Base-by-base conservation (phyloP, 441 rosid genomes). In the Adansonia rubrostipa region DNA sequence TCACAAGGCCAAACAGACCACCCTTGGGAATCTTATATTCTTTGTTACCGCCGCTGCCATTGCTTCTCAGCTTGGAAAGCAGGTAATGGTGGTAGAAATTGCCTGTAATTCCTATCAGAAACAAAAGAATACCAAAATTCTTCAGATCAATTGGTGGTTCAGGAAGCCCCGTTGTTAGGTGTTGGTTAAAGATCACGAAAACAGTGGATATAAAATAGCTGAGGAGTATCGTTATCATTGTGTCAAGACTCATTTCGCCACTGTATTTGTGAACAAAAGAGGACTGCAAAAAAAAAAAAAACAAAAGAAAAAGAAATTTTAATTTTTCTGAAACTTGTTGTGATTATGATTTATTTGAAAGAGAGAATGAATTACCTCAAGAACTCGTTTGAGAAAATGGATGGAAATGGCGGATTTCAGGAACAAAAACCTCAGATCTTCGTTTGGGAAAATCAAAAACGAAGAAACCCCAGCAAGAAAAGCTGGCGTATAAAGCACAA, bases 81-180 rank as follows among this genome's bases (percentile, higher is more conserved):
- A 93, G 83, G 64, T 36, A 71, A 81, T 93, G 99, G 85, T 92
- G 97, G 85, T 95, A 92, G 47, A 95, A 85, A 83, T 93, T 92
- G 4, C 98, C 99, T 20, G 14, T 67, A 10, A 90, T 85, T n/a
- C 98, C 97, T 19, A 89, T 33, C 9, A 85, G 67, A 77, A 92
- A 90, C 54, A 93, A 20, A 4, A 75, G 17, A 6, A 82, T 15
- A 10, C 99, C 96, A 0, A 78, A 42, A 78, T 73, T 77, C 76
- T 77, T 87, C 64, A 89, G 33, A 83, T 95, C 88, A 14, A 89
- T 77, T 6, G 22, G 4, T 7, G 97, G 97, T 33, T 80, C 89
- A 0, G 84, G 60, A 0, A 88, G 67, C 13, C 82, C 92, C 45
- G 73, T 81, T 3, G 89, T 72, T 14, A 40, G 15, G 58, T 82